A percentile compares a stretch with the other conserved stretches of the same genome.
Evolutionary conservation across 2,329 filamentous ascomycete species (phyloP).

Genomic region (Tolypocladium ophioglossoides): DNA sequence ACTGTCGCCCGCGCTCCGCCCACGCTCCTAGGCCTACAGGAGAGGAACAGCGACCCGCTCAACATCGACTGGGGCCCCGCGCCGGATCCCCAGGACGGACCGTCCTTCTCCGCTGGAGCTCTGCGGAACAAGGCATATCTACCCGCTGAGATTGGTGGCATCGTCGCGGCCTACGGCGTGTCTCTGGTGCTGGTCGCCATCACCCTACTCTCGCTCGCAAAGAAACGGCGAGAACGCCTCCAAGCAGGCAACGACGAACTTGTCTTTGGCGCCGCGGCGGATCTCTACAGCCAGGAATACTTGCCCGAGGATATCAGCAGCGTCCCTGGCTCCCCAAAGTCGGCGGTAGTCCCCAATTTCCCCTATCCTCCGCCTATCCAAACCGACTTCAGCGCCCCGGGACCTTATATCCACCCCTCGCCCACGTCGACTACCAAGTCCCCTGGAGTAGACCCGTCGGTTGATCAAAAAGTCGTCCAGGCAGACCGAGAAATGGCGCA

Average conservation of each 20-base stretch:
- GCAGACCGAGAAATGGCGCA: slow-evolving; percentile 66
- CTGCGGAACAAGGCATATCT: slow-evolving; percentile 54
- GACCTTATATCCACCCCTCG: slow-evolving; percentile 35
- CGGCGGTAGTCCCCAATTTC: slow-evolving; percentile 32
- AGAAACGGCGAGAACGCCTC: slow-evolving; percentile 41
- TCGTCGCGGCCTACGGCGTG: slow-evolving; percentile 73
- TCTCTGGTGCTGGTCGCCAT: slow-evolving; percentile 65
- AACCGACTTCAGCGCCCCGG: slow-evolving; percentile 17
- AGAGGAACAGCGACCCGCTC: slow-evolving; percentile 24
- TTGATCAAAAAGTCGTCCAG: slow-evolving; percentile 68
- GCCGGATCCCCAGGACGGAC: slow-evolving; percentile 49
- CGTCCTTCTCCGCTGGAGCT: slow-evolving; percentile 46
- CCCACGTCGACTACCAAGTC: slow-evolving; percentile 34
- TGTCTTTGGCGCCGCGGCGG: slow-evolving; percentile 26
- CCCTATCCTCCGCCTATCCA: slow-evolving; percentile 37
- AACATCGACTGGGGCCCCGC: slow-evolving; percentile 34
- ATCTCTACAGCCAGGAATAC: slow-evolving; percentile 13
- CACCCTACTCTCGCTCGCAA: slow-evolving; percentile 50
- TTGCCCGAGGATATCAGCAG: neutral
- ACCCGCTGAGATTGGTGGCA: slow-evolving; percentile 72
- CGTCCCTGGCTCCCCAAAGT: slow-evolving; percentile 8
- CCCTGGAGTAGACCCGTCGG: slow-evolving; percentile 54
- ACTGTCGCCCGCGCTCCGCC: slow-evolving; percentile 14
- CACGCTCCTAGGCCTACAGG: slow-evolving; percentile 1
- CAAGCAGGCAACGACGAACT: slow-evolving; percentile 40